Evolutionary conservation across 2,329 filamentous ascomycete species (phyloP).

Genomic region (Fusarium brevicatenulatum): DNA sequence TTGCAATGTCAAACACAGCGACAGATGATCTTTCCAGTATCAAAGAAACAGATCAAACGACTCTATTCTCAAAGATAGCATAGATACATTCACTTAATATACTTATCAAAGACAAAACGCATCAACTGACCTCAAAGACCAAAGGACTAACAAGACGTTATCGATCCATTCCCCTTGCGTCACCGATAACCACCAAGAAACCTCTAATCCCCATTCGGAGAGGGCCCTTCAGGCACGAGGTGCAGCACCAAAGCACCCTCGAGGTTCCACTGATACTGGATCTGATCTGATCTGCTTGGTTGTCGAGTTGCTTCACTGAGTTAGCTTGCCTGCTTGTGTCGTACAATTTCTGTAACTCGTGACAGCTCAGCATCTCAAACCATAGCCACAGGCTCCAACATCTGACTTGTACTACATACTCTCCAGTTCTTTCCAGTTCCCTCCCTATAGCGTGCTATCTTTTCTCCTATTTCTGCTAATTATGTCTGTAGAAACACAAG

Average conservation of each 20-base stretch:
- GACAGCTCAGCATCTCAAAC: slow-evolving; percentile 21
- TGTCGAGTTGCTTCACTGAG: slow-evolving; percentile 20
- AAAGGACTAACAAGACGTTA: slow-evolving; percentile 16
- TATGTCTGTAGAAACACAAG: not conserved
- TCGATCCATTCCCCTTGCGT: slow-evolving; percentile 28
- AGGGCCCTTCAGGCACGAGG: slow-evolving; percentile 16
- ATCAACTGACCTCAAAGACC: slow-evolving; percentile 30
- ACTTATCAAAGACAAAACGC: not conserved
- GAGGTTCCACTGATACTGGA: slow-evolving; percentile 20
- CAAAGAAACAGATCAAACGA: slow-evolving; percentile 29
- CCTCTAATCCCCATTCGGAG: slow-evolving; percentile 35
- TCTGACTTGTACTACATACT: slow-evolving; percentile 9
- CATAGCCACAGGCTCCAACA: slow-evolving; percentile 3
- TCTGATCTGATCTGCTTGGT: slow-evolving; percentile 2
- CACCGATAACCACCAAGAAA: slow-evolving; percentile 20
- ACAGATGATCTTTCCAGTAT: slow-evolving; percentile 16
- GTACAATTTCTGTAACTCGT: slow-evolving; percentile 26
- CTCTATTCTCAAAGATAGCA: not conserved
- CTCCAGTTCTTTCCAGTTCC: not conserved
- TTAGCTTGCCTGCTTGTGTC: slow-evolving; percentile 8
- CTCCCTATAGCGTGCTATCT: not conserved
- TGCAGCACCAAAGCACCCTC: slow-evolving; percentile 3
- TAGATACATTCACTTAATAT: not conserved
- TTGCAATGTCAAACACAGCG: not conserved
- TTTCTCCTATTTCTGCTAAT: not conserved